Evolutionary conservation across 768 basidiomycete species (phyloP).

Genomic region (Leccinum disarticulatum): DNA sequence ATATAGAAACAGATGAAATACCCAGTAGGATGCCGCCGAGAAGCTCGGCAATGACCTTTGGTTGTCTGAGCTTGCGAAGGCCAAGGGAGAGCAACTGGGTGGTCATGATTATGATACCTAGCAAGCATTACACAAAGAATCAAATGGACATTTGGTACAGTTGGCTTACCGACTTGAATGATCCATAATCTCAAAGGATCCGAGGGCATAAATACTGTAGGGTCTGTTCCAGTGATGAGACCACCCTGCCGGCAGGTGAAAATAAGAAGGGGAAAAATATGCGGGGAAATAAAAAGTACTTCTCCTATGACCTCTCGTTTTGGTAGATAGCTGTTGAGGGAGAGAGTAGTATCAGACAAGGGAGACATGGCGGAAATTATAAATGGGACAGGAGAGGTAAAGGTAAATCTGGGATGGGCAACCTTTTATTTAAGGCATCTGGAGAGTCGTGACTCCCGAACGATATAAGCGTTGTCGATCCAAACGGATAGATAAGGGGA

Average conservation of each 20-base stretch:
- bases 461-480: neutral
- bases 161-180: slow-evolving; percentile 66
- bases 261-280: neutral
- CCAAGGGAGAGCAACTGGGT: slow-evolving; percentile 72
- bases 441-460: neutral
- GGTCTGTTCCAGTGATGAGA: slow-evolving; percentile 72
- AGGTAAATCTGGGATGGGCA: neutral
- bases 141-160: neutral
- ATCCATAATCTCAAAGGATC: slow-evolving; percentile 81
- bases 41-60: slow-evolving; percentile 82
- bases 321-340: neutral
- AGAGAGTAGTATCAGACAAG: slow-evolving; percentile 45
- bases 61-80: slow-evolving; percentile 78
- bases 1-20: slow-evolving; percentile 38
- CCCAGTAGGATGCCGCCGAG: slow-evolving; percentile 87
- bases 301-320: slow-evolving; percentile 25
- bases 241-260: slow-evolving; percentile 56
- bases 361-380: slow-evolving; percentile 37
- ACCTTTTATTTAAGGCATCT: neutral
- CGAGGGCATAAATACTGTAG: slow-evolving; percentile 55
- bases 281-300: slow-evolving; percentile 7
- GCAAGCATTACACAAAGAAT: neutral
- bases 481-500: neutral
- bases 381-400: no score
- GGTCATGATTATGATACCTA: slow-evolving; percentile 80